These are phyloP conservation scores for Stachybotrys chlorohalonatus DNA, from an alignment of 2,329 filamentous ascomycete genomes.

Conservation along the genomic window DNA sequence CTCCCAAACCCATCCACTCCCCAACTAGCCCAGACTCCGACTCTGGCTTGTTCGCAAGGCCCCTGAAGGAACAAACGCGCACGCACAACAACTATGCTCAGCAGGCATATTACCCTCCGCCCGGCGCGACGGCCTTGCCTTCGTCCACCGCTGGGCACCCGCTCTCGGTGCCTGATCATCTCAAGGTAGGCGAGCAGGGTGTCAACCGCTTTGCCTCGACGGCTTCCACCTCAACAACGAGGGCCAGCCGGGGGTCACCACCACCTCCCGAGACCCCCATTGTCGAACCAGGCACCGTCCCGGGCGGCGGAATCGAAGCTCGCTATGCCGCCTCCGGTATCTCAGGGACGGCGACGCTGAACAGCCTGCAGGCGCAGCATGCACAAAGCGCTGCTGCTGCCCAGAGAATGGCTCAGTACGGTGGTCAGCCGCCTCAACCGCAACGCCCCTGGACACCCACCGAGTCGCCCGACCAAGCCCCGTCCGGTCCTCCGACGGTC, in stretches of 20 bases:
- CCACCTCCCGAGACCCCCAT: constrained; percentile 91
- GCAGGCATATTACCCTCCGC: constrained; percentile 53
- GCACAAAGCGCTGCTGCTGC: constrained; percentile 68
- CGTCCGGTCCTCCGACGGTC: constrained; percentile 81
- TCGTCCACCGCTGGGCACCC: constrained; percentile 4
- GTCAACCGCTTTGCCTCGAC: constrained; percentile 66
- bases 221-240: constrained; percentile 86
- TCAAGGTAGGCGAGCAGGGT: constrained; percentile 30
- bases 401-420: constrained; percentile 74
- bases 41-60: constrained; percentile 70
- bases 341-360: constrained; percentile 74
- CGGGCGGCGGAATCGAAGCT: constrained; percentile 77
- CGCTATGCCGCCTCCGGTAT: constrained; percentile 88
- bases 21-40: constrained; percentile 70
- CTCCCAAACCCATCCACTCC: constrained; percentile 73
- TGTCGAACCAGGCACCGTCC: constrained; percentile 59
- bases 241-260: constrained; percentile 84
- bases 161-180: constrained; percentile 10
- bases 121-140: constrained; percentile 26
- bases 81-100: constrained; percentile 43
- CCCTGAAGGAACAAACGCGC: constrained; percentile 34
- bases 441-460: constrained; percentile 86
- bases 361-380: constrained; percentile 54
- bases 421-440: constrained; percentile 24
- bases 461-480: constrained; percentile 75